Percentiles rank a stretch among this genome's conserved stretches.
Conservation (phyloP, 345 rosid species). For the Rhizophora mangle region DNA sequence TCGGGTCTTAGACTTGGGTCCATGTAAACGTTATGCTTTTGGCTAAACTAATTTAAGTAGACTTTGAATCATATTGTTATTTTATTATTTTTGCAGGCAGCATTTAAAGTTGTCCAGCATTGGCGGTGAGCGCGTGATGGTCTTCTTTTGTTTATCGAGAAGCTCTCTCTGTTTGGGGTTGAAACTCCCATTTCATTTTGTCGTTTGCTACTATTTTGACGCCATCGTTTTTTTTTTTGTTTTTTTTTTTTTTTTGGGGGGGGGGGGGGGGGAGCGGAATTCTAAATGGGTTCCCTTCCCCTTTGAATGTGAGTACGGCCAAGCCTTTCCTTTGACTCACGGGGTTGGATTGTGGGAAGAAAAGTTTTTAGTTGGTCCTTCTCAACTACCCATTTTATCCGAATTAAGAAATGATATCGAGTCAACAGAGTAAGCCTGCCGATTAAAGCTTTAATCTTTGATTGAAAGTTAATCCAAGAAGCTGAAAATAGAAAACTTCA, state of each 20-base stretch:
- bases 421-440: conserved; percentile 28
- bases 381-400: conserved; percentile 20
- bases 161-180: background rate
- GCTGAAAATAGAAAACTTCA: conserved; percentile 4
- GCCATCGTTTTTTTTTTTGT: background rate
- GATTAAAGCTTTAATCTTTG: conserved; percentile 3
- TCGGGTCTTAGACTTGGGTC: too few species aligned
- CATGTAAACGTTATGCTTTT: background rate
- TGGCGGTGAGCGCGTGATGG: conserved; percentile 14
- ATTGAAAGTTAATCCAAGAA: conserved; percentile 6
- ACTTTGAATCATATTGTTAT: conserved; percentile 12
- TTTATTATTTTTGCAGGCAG: background rate
- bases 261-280: background rate
- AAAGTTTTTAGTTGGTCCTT: conserved; percentile 10
- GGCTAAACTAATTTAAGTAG: background rate
- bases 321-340: background rate
- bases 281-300: background rate
- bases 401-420: background rate
- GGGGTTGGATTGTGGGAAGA: conserved; percentile 7
- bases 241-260: background rate
- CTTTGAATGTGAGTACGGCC: conserved; percentile 2
- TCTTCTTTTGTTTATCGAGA: conserved; percentile 9
- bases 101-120: conserved; percentile 12
- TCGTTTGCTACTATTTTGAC: conserved; percentile 13
- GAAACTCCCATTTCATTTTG: conserved; percentile 7